Evolutionary conservation across 2,329 filamentous ascomycete genomes (phyloP).

Genomic region (Onygenales sp.): DNA sequence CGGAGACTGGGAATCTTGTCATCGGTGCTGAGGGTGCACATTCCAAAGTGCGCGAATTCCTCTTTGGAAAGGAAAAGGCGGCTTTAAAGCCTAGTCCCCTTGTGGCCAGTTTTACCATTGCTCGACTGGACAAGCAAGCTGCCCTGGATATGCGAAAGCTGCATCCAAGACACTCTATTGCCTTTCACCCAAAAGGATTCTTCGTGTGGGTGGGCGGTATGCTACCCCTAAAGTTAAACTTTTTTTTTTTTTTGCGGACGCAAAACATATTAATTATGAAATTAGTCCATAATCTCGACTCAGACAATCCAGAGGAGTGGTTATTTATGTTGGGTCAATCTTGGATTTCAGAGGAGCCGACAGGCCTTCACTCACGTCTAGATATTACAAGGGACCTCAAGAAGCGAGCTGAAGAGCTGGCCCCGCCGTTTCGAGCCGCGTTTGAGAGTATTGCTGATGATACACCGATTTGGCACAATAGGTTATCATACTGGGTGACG

Average conservation of each 20-base stretch:
- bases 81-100: slow-evolving; percentile 3
- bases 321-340: slow-evolving; percentile 6
- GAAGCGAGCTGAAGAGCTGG: slow-evolving; percentile 13
- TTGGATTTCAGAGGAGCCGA: slow-evolving; percentile 7
- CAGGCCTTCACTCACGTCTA: slow-evolving; percentile 1
- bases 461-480: slow-evolving; percentile 20
- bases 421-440: slow-evolving; percentile 24
- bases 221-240: not conserved
- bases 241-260: not conserved
- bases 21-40: slow-evolving; percentile 10
- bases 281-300: slow-evolving; percentile 4
- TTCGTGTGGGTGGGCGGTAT: slow-evolving; percentile 7
- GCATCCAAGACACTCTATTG: slow-evolving; percentile 4
- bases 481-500: slow-evolving; percentile 22
- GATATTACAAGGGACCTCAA: slow-evolving; percentile 6
- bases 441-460: slow-evolving; percentile 25
- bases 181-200: slow-evolving; percentile 7
- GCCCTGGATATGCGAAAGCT: not conserved
- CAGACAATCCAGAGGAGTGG: slow-evolving; percentile 4
- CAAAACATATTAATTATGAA: too few relatives aligned
- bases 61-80: slow-evolving; percentile 8
- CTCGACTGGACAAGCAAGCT: slow-evolving; percentile 4
- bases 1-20: slow-evolving; percentile 5
- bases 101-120: slow-evolving; percentile 3
- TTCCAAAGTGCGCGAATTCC: slow-evolving; percentile 7